Evolutionary conservation across 1,284 basidiomycete species (phyloP), one percentile per base, ranked within the genome.

Genomic region (Tilletia horrida): DNA sequence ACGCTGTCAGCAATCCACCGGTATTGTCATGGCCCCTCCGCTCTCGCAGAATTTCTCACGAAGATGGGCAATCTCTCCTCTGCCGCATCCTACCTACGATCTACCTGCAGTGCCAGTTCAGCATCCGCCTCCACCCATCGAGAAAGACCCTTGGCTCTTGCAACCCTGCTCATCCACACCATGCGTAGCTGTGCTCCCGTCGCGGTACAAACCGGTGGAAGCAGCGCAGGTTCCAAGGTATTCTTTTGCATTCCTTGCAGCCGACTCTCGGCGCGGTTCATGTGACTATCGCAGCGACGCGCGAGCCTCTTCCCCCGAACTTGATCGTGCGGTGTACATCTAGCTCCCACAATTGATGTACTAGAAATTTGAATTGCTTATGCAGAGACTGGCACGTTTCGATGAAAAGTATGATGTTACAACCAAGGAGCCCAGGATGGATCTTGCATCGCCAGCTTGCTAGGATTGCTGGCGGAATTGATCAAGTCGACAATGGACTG

Each of bases 401-500:
- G 35, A 40, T 40, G 35, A 40, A 11, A 48, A 1, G 18, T 25
- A 27, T 27, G 50, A 21, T 25, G 23, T 52, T 50, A 65, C 2
- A 65, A 45, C 63, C 63, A 65, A 13, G 63, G n/a, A 29, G 63
- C 63, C 63, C 63, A 65, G 44, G 35, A 52, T 11, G 63, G 63
- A 27, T 65, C 63, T 45, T 85, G 83, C 92, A 83, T 75, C 13
- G 85, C 84, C 16, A 87, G 79, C 64, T 84, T 84, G 45, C 82
- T 81, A 4, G 85, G 84, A 64, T 85, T 84, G 35, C 85, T 86
- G 23, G 86, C 86, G 67, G 84, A 83, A 31, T 84, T 90, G 76
- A 98, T 90, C 35, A 97, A 85, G 76, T 89, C 91, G 16, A 90
- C 89, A 62, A 94, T 88, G 1, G 91, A 90, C 79, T 93, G 90